Conservation (phyloP, 2,329 filamentous ascomycete genomes). For the Monosporascus sp. region DNA sequence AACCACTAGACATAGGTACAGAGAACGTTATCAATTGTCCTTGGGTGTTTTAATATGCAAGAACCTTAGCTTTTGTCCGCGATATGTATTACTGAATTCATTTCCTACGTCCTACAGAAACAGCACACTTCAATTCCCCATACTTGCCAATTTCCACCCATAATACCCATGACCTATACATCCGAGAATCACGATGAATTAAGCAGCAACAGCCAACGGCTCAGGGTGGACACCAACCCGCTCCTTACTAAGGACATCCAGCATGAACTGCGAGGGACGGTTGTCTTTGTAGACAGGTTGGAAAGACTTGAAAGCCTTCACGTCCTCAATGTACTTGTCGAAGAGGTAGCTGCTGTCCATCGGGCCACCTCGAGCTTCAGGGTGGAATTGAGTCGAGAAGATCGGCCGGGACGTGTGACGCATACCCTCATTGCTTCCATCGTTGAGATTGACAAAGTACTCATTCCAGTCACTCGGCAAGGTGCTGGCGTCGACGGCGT, state of each 20-base stretch:
- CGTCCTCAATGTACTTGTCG: slow-evolving; percentile 90
- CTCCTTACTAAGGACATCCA: slow-evolving; percentile 90
- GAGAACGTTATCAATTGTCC: too few relatives aligned
- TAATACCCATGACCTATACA: slow-evolving; percentile 1
- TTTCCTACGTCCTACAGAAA: background rate
- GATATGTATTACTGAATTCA: background rate
- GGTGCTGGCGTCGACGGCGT: slow-evolving; percentile 83
- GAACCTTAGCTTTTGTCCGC: too few relatives aligned
- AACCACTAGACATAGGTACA: too few relatives aligned
- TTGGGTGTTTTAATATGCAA: too few relatives aligned
- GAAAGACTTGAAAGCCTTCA: slow-evolving; percentile 81
- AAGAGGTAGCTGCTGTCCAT: slow-evolving; percentile 96
- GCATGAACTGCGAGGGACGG: slow-evolving; percentile 79
- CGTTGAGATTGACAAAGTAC: slow-evolving; percentile 98
- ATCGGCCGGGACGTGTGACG: slow-evolving; percentile 95
- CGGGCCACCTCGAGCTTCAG: slow-evolving; percentile 94
- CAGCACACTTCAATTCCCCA: background rate
- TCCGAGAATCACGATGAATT: slow-evolving; percentile 3
- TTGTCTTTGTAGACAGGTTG: slow-evolving; percentile 79
- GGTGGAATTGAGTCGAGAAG: slow-evolving; percentile 98
- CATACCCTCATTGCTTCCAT: slow-evolving; percentile 95
- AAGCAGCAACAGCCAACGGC: slow-evolving; percentile 49
- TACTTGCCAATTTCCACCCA: background rate
- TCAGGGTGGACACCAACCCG: slow-evolving; percentile 81
- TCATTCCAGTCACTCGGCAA: slow-evolving; percentile 87